Conservation (phyloP, 345 rosid genomes). For the thale cress (Arabidopsis thaliana) region TAIR10.1 NC_003070.9:24250001-24250500, state of each 20-base stretch:
- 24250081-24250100: not conserved
- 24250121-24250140: not conserved
- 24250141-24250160: not conserved
- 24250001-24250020: not conserved
- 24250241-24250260: slow-evolving; percentile 85
- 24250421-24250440: not conserved
- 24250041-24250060: not conserved
- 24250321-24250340: slow-evolving; percentile 69
- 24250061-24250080: too few species aligned
- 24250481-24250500: too few species aligned
- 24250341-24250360: slow-evolving; percentile 76
- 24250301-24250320: slow-evolving; percentile 48
- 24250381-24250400: slow-evolving; percentile 1
- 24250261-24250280: slow-evolving; percentile 57
- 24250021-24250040: not conserved
- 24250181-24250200: slow-evolving; percentile 89
- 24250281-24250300: slow-evolving; percentile 49
- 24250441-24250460: not conserved
- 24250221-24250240: slow-evolving; percentile 95
- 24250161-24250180: slow-evolving; percentile 96
- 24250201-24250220: slow-evolving; percentile 90
- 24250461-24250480: not conserved
- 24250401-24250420: not conserved
- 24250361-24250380: slow-evolving; percentile 51
- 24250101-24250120: not conserved